Conservation (phyloP, 805 yeast genomes). For the Kluyveromyces siamensis region DNA sequence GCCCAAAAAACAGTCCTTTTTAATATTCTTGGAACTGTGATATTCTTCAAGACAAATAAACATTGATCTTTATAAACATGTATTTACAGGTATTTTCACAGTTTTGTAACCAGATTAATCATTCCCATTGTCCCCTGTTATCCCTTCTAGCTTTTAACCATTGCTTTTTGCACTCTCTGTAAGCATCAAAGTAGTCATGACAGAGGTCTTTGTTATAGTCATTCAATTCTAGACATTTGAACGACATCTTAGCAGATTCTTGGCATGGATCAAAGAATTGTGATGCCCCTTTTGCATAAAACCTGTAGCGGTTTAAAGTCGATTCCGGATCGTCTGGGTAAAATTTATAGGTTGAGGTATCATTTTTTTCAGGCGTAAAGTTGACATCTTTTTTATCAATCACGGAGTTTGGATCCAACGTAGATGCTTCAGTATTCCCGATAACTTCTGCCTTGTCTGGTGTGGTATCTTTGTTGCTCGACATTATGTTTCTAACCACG, state of each 20-base stretch:
- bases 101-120: background rate
- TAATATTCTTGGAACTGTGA: background rate
- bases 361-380: constrained; percentile 14
- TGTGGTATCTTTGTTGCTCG: background rate
- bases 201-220: constrained; percentile 60
- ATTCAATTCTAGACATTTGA: constrained; percentile 73
- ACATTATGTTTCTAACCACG: background rate
- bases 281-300: constrained; percentile 69
- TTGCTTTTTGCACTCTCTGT: constrained; percentile 80
- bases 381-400: constrained; percentile 13
- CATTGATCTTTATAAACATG: background rate
- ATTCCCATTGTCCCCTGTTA: constrained; percentile 27
- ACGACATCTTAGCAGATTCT: constrained; percentile 79
- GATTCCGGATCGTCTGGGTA: constrained; percentile 84
- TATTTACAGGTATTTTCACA: background rate
- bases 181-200: constrained; percentile 82
- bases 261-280: constrained; percentile 90
- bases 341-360: constrained; percentile 18
- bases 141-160: constrained; percentile 43
- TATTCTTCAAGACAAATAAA: background rate
- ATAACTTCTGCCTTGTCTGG: too few relatives aligned
- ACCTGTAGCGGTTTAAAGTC: constrained; percentile 55
- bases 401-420: constrained; percentile 2
- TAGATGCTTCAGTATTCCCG: background rate
- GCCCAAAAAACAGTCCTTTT: background rate